A percentile compares a stretch with the other conserved stretches of the same genome.
Conservation (phyloP, 163 green algal genomes). For the Trebouxiophyceae sp. region DNA sequence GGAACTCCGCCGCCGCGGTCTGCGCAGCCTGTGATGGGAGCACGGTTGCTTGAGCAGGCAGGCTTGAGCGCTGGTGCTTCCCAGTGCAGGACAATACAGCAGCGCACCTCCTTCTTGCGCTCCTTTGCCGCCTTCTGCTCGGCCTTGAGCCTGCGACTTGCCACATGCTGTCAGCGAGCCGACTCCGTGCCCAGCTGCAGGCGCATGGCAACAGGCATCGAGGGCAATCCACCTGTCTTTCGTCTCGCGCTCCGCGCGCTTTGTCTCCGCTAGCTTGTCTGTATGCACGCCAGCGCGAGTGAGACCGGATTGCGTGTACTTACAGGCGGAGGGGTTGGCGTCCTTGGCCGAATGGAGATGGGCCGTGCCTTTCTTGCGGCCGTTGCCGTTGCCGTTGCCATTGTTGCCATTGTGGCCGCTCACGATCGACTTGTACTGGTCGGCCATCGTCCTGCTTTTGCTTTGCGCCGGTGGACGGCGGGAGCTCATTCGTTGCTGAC, state of each 20-base stretch:
- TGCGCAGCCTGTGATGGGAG: not conserved
- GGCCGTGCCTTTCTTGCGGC: too few species aligned
- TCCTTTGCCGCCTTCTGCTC: not conserved
- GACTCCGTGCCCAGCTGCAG: not conserved
- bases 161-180: not conserved
- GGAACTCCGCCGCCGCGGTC: too few species aligned
- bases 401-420: too few species aligned
- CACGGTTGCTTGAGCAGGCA: too few species aligned
- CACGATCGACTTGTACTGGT: too few species aligned
- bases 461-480: too few species aligned
- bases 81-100: not conserved
- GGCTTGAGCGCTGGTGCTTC: not conserved
- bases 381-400: too few species aligned
- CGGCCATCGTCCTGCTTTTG: too few species aligned
- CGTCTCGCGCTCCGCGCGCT: not conserved
- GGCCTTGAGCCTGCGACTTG: not conserved
- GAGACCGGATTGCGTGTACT: not conserved
- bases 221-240: not conserved
- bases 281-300: not conserved
- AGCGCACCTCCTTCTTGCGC: not conserved
- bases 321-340: not conserved
- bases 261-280: not conserved
- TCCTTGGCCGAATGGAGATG: too few species aligned
- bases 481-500: too few species aligned
- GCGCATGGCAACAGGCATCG: not conserved